These are phyloP conservation scores for Cytospora chrysosperma DNA, from an alignment of 2,329 filamentous ascomycete genomes.

Conservation along the genomic window DNA sequence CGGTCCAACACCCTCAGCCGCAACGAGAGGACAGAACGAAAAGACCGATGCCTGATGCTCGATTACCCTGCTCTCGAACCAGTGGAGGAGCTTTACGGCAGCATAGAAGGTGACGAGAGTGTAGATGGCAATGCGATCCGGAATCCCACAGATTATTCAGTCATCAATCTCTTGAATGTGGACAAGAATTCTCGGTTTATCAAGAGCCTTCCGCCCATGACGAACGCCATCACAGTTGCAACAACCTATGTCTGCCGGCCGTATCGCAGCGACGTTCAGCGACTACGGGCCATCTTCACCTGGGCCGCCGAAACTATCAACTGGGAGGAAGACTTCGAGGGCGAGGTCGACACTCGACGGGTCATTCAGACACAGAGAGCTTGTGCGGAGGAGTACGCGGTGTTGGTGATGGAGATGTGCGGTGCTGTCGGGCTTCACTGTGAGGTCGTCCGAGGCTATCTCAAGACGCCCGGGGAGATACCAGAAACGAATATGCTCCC, in stretches of 20 bases:
- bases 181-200: constrained; percentile 96
- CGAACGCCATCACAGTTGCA: constrained; percentile 77
- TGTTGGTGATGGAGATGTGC: constrained; percentile 92
- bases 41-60: constrained; percentile 91
- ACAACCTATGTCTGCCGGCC: constrained; percentile 92
- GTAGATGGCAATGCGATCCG: constrained; percentile 80
- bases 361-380: constrained; percentile 83
- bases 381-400: constrained; percentile 85
- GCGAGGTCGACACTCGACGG: constrained; percentile 71
- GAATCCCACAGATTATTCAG: constrained; percentile 77
- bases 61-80: constrained; percentile 86
- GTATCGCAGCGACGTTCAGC: constrained; percentile 90
- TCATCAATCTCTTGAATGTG: constrained; percentile 78
- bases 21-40: constrained; percentile 80
- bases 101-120: constrained; percentile 85
- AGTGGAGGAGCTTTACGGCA: constrained; percentile 82
- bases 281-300: constrained; percentile 90
- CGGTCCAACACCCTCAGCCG: constrained; percentile 89
- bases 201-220: constrained; percentile 76
- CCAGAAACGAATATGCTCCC: constrained; percentile 78
- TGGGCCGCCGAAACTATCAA: constrained; percentile 94
- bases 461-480: constrained; percentile 85
- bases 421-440: constrained; percentile 81
- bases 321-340: constrained; percentile 92
- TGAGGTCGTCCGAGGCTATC: constrained; percentile 83